Base-by-base conservation (phyloP, 179 eudicot genomes). In the Silene coronaria region DNA sequence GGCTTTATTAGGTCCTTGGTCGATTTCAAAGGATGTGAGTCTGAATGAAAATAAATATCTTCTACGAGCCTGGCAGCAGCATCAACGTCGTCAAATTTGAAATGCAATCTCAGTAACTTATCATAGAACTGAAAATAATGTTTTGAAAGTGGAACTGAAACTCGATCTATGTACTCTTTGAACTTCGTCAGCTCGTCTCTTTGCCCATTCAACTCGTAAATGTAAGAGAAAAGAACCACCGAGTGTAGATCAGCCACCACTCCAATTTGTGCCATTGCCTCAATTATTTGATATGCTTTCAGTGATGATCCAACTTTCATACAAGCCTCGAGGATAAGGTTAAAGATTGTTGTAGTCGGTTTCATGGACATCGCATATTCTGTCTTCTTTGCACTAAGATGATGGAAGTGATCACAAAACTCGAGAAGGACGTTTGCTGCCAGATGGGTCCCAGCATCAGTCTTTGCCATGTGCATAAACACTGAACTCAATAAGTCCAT, bases 271-370 rank as follows among this genome's bases (percentile, higher is more conserved):
- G 99, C 86, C 99, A 92, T 90, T 70, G 87, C 76, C 82, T 89
- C 95, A 28, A 90, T 83, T 62, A 92, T 79, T 69, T 84, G 85
- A 24, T 86, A 86, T 65, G 90, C 99, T 76, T 87, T 92, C 16
- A 89, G 79, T 68, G 88, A 75, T 30, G 89, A 82, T 62, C 86
- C 82, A 78, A 77, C 83, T 72, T 80, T 86, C 69, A 85, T 83
- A 85, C 96, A 92, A 74, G 91, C 91, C 84, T 89, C 85, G 38
- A 95, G 87, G 84, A 92, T 84, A 76, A 95, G 88, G 77, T 92
- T 95, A 69, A 92, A 95, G 48, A 88, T 75, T 77, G 80, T 70
- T 3, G 91, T 87, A 75, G 82, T 85, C 36, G 91, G 96, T 78
- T 82, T 89, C 57, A 78, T 34, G 34, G 70, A 59, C 77, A 77